Evolutionary conservation across 2,329 filamentous ascomycete species (phyloP).

Genomic region (Chaetomiaceae sp.): DNA sequence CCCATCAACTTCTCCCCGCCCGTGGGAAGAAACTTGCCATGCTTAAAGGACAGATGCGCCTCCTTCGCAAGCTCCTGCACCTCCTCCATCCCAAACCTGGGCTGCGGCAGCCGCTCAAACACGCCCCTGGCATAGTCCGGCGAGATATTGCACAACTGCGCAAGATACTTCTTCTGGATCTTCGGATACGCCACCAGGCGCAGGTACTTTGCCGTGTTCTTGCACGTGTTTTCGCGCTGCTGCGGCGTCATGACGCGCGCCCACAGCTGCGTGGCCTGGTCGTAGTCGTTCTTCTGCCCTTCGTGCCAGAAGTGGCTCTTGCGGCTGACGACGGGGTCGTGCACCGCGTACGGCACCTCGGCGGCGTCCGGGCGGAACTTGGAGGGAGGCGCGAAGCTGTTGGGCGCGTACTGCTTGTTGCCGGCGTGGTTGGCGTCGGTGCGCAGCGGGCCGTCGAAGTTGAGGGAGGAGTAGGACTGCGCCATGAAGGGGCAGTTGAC

Average conservation of each 20-base stretch:
- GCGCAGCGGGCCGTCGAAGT: slow-evolving; percentile 21
- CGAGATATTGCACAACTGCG: slow-evolving; percentile 47
- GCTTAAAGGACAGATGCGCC: slow-evolving; percentile 12
- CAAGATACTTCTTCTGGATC: slow-evolving; percentile 48
- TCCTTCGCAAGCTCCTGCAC: slow-evolving; percentile 30
- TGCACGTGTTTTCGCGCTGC: slow-evolving; percentile 41
- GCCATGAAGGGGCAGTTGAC: slow-evolving; percentile 30
- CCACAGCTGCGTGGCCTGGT: slow-evolving; percentile 48
- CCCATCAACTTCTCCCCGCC: slow-evolving; percentile 13
- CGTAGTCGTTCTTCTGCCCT: slow-evolving; percentile 48
- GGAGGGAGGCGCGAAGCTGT: slow-evolving; percentile 46
- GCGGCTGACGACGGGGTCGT: slow-evolving; percentile 45
- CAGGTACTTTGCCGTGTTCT: slow-evolving; percentile 46
- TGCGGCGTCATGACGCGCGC: slow-evolving; percentile 43
- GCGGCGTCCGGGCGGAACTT: slow-evolving; percentile 49
- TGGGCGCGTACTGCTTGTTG: slow-evolving; percentile 49
- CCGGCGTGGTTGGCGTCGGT: slow-evolving; percentile 31
- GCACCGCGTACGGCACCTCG: slow-evolving; percentile 46
- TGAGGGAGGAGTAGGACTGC: slow-evolving; percentile 18
- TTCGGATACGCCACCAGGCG: slow-evolving; percentile 39
- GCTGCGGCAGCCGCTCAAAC: slow-evolving; percentile 41
- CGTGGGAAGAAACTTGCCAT: slow-evolving; percentile 14
- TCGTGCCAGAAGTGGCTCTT: slow-evolving; percentile 54
- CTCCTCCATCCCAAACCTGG: slow-evolving; percentile 41
- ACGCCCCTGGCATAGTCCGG: slow-evolving; percentile 44